These are phyloP conservation scores for Aspergillus arachidicola DNA, from an alignment of 2,329 filamentous ascomycete species.

Conservation along the genomic window DNA sequence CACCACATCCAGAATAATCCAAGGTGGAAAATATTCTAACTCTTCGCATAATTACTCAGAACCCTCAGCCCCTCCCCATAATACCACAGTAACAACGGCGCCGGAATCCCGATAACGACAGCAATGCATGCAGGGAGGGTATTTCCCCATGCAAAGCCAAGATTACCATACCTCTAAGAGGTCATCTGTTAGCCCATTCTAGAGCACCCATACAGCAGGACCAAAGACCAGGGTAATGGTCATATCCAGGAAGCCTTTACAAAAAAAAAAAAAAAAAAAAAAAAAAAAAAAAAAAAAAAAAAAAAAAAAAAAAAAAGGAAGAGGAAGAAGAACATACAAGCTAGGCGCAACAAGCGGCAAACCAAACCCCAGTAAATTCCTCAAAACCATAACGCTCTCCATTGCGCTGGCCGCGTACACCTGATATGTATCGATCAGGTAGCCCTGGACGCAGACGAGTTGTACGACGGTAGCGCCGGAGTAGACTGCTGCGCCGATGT, in stretches of 20 bases:
- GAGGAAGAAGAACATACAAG: background rate
- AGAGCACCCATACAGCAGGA: too few relatives aligned
- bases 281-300: too few relatives aligned
- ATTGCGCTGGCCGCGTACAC: conserved; percentile 40
- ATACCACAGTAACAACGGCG: background rate
- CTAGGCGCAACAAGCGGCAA: conserved; percentile 10
- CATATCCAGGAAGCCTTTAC: too few relatives aligned
- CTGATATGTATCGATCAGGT: conserved; percentile 42
- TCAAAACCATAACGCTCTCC: conserved; percentile 32
- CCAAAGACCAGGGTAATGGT: too few relatives aligned
- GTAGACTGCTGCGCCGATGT: conserved; percentile 55
- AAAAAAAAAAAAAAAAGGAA: too few relatives aligned
- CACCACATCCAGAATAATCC: too few relatives aligned
- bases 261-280: too few relatives aligned
- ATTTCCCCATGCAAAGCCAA: background rate
- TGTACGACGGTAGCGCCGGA: conserved; percentile 47
- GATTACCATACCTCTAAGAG: background rate
- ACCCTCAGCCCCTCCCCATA: background rate
- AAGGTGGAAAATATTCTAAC: background rate
- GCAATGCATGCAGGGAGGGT: background rate
- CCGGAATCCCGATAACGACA: background rate
- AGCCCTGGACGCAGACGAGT: conserved; percentile 47
- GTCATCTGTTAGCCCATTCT: accelerated
- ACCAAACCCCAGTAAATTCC: conserved; percentile 15
- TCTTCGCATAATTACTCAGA: background rate